Base-by-base conservation (phyloP, 2,329 filamentous ascomycete species). In the Verticillium alfalfae region DNA sequence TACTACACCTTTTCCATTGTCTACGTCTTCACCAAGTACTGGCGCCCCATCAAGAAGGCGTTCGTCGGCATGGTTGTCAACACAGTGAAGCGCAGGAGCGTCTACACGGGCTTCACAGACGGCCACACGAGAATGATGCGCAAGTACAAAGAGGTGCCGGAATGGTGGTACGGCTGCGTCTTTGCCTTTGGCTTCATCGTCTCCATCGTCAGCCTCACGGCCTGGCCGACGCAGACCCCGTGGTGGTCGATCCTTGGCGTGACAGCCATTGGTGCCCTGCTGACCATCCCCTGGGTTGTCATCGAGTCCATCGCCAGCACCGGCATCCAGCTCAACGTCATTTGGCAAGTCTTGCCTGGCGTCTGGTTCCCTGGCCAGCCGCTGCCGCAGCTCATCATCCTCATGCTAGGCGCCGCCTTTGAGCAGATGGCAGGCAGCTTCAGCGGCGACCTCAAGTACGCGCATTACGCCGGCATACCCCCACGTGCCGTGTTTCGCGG, bases 251-350 rank as follows among this genome's bases (percentile, higher is more conserved):
- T 72, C 3, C 71, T 73, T 56, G 67, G 71, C 34, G 69, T 72
- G 36, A 71, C 75, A 36, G 73, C 65, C 15, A 69, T 76, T 57
- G 75, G 73, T 62, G 63, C 79, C 7, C 68, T 79, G 49, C 78
- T 80, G 55, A 73, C 75, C 34, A 74, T 81, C 2, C 78, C 78
- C 56, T 73, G 80, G 67, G 74, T 80, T 59, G 71, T 81, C 60
- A 77, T 74, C 0, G 77, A 76, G 26, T 76, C 74, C 67, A 87
- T 70, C 64, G 81, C 79, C 5, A 80, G 81, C n/a, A 76, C 81
- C 6, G 73, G 78, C 61, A 73, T 82, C 31, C 75, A 75, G 2
- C 67, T 84, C 9, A 83, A 84, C 62, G 80, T 84, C 39, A 74
- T 83, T 57, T 81, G 79, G 2, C 79, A 82, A 66, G 79, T 81